Evolutionary conservation across 257 asterid species (phyloP).

Genomic region (Ilex asprella): DNA sequence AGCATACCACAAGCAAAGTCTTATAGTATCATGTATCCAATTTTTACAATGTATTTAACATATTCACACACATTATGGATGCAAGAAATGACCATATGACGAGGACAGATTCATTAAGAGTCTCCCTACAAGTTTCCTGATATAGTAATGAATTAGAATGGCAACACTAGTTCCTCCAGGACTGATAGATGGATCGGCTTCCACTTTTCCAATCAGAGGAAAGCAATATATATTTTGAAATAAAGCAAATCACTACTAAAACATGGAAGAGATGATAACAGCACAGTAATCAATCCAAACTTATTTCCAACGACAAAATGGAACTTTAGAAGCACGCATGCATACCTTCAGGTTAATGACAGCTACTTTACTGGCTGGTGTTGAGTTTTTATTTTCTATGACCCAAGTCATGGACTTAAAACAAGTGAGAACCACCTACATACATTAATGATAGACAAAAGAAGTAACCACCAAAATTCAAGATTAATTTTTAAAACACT

Average conservation of each 20-base stretch:
- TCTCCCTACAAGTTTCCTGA: too few species aligned
- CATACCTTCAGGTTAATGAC: conserved; percentile 68
- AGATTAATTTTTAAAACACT: background rate
- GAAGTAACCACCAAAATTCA: conserved; percentile 8
- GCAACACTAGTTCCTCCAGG: too few species aligned
- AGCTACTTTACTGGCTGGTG: conserved; percentile 50
- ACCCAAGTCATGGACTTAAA: conserved; percentile 74
- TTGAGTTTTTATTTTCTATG: conserved; percentile 38
- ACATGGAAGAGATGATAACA: too few species aligned
- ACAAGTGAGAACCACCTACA: conserved; percentile 67
- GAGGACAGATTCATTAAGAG: too few species aligned
- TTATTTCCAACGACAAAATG: background rate
- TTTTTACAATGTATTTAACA: background rate
- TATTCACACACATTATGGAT: too few species aligned
- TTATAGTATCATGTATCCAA: background rate
- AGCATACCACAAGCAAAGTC: background rate
- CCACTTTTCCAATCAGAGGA: background rate
- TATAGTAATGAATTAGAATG: too few species aligned
- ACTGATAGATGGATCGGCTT: background rate
- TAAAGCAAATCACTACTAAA: too few species aligned
- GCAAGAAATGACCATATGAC: too few species aligned
- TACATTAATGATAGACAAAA: background rate
- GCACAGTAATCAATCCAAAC: too few species aligned
- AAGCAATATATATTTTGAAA: too few species aligned
- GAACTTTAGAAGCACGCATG: conserved; percentile 1